Percentiles rank a stretch among this genome's conserved stretches.
Conservation (phyloP, 257 asterid genomes). For the Salvia hispanica region DNA sequence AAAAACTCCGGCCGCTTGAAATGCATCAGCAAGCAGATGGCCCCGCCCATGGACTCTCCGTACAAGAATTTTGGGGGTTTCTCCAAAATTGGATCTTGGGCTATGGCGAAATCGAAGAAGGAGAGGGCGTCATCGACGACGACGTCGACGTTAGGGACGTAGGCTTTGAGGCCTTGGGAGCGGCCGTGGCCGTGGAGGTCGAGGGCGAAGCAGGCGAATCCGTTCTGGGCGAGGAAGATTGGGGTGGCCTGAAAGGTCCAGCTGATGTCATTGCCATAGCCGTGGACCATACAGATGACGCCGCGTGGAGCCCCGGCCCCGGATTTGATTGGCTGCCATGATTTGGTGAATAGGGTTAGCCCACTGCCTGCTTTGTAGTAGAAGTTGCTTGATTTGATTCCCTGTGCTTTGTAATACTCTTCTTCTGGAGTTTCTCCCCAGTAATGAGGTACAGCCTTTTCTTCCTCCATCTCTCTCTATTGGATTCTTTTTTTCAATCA, state of each 20-base stretch:
- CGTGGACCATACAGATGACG: conserved; percentile 82
- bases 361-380: conserved; percentile 67
- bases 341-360: conserved; percentile 67
- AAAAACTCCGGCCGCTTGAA: conserved; percentile 47
- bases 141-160: conserved; percentile 66
- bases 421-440: conserved; percentile 77
- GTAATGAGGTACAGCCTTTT: conserved; percentile 44
- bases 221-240: conserved; percentile 78
- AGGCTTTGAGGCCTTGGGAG: conserved; percentile 81
- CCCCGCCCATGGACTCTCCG: conserved; percentile 95
- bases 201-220: conserved; percentile 80
- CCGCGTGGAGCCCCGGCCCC: conserved; percentile 56
- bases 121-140: conserved; percentile 64
- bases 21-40: conserved; percentile 67
- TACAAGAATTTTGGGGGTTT: conserved; percentile 47
- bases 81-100: conserved; percentile 43
- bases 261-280: conserved; percentile 89
- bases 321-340: conserved; percentile 60
- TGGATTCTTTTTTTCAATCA: not conserved
- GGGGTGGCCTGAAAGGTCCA: conserved; percentile 88
- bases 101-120: conserved; percentile 35
- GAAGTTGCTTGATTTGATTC: conserved; percentile 61
- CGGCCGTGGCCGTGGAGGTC: conserved; percentile 90
- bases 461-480: conserved; percentile 42
- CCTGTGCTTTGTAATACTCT: conserved; percentile 57